Evolutionary conservation across 371 early-diverging fungal species (phyloP).

Genomic region (Actinomortierella wolfii): DNA sequence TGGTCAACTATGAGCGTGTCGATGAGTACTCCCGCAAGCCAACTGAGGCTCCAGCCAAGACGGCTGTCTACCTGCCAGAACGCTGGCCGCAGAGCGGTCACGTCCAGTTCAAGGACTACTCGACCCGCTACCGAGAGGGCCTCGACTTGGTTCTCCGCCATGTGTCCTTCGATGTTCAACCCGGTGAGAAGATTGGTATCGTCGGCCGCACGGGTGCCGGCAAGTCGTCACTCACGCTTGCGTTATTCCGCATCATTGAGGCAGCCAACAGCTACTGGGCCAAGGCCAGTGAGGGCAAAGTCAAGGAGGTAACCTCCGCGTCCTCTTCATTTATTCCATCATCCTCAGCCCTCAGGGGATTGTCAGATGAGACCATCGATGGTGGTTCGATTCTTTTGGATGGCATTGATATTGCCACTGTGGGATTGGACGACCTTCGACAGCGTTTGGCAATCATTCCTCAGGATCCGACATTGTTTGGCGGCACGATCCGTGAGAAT

Average conservation of each 20-base stretch:
- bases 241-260: conserved; percentile 77
- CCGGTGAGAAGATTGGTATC: conserved; percentile 55
- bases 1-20: conserved; percentile 69
- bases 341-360: not conserved
- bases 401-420: conserved; percentile 78
- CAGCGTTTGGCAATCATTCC: conserved; percentile 88
- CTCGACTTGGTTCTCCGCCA: conserved; percentile 61
- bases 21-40: conserved; percentile 60
- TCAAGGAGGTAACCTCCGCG: not conserved
- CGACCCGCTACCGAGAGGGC: conserved; percentile 64
- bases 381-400: conserved; percentile 71
- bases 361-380: not conserved
- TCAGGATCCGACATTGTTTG: conserved; percentile 94
- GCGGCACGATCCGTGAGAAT: conserved; percentile 62
- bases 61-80: conserved; percentile 19
- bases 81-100: conserved; percentile 60
- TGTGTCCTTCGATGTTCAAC: conserved; percentile 50
- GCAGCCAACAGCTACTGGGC: conserved; percentile 48
- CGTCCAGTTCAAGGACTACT: conserved; percentile 61
- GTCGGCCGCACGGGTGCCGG: conserved; percentile 78
- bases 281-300: conserved; percentile 5
- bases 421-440: conserved; percentile 79
- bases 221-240: conserved; percentile 66
- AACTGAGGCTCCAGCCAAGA: conserved; percentile 51
- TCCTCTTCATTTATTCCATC: not conserved